Conservation (phyloP, 2,329 filamentous ascomycete genomes). For the Botrytis elliptica region DNA sequence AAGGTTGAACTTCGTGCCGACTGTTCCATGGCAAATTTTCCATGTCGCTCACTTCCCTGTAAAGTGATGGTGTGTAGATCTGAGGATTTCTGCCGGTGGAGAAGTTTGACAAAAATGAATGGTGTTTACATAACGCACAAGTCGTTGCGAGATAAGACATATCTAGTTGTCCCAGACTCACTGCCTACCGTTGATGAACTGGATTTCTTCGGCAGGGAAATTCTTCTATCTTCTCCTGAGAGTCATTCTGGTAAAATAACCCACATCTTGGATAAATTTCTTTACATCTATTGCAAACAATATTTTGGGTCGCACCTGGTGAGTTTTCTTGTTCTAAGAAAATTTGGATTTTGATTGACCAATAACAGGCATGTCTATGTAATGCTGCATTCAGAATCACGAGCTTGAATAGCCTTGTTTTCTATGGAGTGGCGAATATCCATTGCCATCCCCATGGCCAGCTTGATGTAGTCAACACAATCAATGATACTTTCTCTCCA, state of each 20-base stretch:
- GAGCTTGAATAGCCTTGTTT: constrained; percentile 27
- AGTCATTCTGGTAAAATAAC: constrained; percentile 26
- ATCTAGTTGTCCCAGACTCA: constrained; percentile 25
- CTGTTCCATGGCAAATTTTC: constrained; percentile 21
- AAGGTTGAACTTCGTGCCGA: constrained; percentile 22
- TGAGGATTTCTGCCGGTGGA: constrained; percentile 25
- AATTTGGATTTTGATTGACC: background rate
- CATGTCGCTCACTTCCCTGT: constrained; percentile 19
- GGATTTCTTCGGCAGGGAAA: constrained; percentile 25
- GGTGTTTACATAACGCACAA: constrained; percentile 28
- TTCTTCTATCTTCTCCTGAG: constrained; percentile 23
- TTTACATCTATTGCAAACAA: constrained; percentile 22
- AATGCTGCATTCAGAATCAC: constrained; percentile 24
- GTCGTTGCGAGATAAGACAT: constrained; percentile 23
- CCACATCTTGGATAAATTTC: constrained; percentile 24
- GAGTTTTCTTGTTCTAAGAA: background rate
- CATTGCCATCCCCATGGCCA: constrained; percentile 11
- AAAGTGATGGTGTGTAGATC: constrained; percentile 26
- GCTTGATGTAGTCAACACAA: constrained; percentile 13
- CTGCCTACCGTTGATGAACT: constrained; percentile 25
- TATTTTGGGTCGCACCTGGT: constrained; percentile 19
- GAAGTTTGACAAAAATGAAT: constrained; percentile 23
- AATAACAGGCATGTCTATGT: constrained; percentile 19
- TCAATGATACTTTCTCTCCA: constrained; percentile 24
- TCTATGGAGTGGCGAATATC: constrained; percentile 28